Conservation (phyloP, 805 yeast genomes). For the Cyberlindnera petersonii region DNA sequence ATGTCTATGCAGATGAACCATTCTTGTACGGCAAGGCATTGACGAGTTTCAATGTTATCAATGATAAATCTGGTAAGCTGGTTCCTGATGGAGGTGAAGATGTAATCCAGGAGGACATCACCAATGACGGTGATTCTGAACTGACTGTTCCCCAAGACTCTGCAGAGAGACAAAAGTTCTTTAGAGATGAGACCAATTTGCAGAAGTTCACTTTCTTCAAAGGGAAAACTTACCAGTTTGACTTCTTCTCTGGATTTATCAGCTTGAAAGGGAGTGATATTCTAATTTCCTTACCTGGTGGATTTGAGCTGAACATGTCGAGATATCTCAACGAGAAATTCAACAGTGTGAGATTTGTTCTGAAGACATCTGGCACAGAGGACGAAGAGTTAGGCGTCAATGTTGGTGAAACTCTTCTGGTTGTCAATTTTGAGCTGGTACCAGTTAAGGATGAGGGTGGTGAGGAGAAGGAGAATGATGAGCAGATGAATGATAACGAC, state of each 20-base stretch:
- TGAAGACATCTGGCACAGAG: constrained; percentile 28
- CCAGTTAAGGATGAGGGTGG: not conserved
- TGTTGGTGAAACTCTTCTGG: constrained; percentile 20
- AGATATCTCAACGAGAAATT: constrained; percentile 41
- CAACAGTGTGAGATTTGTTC: constrained; percentile 43
- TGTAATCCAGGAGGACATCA: constrained; percentile 23
- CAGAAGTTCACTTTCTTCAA: constrained; percentile 38
- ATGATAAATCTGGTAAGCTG: constrained; percentile 20
- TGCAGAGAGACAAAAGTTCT: constrained; percentile 41
- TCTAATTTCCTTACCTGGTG: constrained; percentile 51
- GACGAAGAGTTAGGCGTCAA: constrained; percentile 15
- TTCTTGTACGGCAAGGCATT: constrained; percentile 59
- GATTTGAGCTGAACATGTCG: constrained; percentile 41
- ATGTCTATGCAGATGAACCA: constrained; percentile 56
- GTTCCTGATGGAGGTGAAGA: constrained; percentile 13
- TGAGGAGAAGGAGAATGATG: not conserved
- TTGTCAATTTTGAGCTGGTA: constrained; percentile 22
- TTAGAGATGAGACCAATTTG: constrained; percentile 37
- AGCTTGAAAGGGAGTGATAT: constrained; percentile 48
- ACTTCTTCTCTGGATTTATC: constrained; percentile 52
- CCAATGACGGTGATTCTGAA: constrained; percentile 14
- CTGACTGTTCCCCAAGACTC: constrained; percentile 31
- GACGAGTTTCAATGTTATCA: constrained; percentile 50
- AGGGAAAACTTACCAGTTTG: constrained; percentile 40
- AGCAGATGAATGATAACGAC: not conserved